These are phyloP conservation scores for Sporisorium iseilematis-ciliati DNA, from an alignment of 1,284 basidiomycete genomes.

Conservation along the genomic window DNA sequence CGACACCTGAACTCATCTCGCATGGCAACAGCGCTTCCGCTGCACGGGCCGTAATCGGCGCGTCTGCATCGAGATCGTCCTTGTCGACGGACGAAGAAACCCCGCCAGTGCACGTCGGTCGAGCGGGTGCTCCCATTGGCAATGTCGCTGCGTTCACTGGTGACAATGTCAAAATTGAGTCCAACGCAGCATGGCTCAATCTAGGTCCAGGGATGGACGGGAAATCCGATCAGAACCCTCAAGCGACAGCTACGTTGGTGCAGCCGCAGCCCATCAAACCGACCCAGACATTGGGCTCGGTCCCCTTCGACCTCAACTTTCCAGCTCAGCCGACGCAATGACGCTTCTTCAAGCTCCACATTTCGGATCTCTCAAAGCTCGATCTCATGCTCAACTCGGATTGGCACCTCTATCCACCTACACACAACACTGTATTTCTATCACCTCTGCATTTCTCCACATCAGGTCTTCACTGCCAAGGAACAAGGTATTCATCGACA, in stretches of 20 bases:
- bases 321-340: constrained; percentile 9
- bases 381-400: too few relatives aligned
- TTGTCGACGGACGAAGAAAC: constrained; percentile 44
- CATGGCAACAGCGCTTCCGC: constrained; percentile 8
- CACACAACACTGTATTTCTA: constrained; percentile 41
- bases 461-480: neutral
- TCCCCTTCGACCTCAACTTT: constrained; percentile 27
- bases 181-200: constrained; percentile 14
- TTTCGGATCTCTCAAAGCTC: too few relatives aligned
- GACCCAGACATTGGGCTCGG: constrained; percentile 16
- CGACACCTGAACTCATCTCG: constrained; percentile 31
- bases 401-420: too few relatives aligned
- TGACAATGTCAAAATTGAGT: constrained; percentile 1
- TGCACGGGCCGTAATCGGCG: neutral
- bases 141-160: neutral
- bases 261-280: constrained; percentile 33
- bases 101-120: constrained; percentile 6
- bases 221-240: neutral
- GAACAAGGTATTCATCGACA: neutral
- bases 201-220: neutral
- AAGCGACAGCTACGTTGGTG: constrained; percentile 10
- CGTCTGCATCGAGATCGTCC: constrained; percentile 23
- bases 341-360: neutral
- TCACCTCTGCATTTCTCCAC: neutral
- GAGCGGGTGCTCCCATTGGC: neutral